Evolutionary conservation across 805 yeast species (phyloP), one percentile per base, ranked within the genome.

Genomic region (Wickerhamomyces canadensis): DNA sequence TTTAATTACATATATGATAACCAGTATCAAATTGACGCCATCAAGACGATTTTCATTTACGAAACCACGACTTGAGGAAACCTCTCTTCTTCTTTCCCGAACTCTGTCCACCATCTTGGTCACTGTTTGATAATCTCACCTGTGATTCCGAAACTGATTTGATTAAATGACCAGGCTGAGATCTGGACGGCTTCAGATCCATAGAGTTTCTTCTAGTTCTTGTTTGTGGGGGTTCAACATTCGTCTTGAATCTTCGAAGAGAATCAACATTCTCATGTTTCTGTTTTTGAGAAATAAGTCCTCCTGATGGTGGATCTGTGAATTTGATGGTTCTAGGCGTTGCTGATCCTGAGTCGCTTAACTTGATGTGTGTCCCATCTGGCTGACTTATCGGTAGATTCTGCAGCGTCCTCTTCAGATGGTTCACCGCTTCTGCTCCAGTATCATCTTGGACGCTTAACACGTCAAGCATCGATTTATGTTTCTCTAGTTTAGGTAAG

Each of bases 391-490:
- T 10, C 23, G 23, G 23, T 10, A 21, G 23, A 21, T 31, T 18
- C 14, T 27, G 24, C 27, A 40, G 16, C 13, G 35, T 24, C 13
- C 21, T 36, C 21, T 34, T 43, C 36, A 40, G 30, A 24, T 27
- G 27, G 9, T 24, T 25, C 12, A 35, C n/a, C 14, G 33, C 14
- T 11, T 27, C 27, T 8, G 15, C 15, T n/a, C n/a, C n/a, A 13
- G 37, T 25, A n/a, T 12, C 11, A 23, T 11, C 7, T 9, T 15
- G 27, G 14, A 19, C 9, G 23, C 43, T 50, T 24, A 47, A 34
- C 5, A 44, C 54, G 37, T 52, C 57, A 35, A 54, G 37, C 55
- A 54, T 48, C 8, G 58, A 54, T 34, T 45, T 51, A 3, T 37
- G 37, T 26, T 45, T 49, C 21, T 38, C 40, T 4, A 52, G 21